Base-by-base conservation (phyloP, 345 rosid genomes). In the Noccaea bulbosa region DNA sequence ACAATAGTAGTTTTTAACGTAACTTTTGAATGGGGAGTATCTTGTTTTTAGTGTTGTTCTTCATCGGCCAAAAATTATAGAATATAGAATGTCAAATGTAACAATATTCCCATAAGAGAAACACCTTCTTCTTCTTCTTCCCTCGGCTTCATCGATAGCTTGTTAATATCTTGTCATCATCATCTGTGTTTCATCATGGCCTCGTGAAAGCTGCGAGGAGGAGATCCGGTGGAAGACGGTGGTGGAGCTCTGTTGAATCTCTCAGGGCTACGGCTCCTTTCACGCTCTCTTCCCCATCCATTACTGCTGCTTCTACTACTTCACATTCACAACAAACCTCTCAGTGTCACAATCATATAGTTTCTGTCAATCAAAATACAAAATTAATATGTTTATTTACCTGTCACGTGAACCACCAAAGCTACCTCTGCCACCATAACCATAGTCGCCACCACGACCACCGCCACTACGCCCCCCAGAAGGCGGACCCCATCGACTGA, bases 401-500 rank as follows among this genome's bases (percentile, higher is more conserved):
- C 94, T 89, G 74, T 87, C 94, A 54, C 82, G 85, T 12, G 88
- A 78, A 30, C 74, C 89, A 60, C 50, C 65, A 14, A 62, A 67
- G 15, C 27, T 59, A 69, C 87, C 82, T 72, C 88, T 77, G 46
- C 88, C 92, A 71, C 88, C 80, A 54, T 69, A 75, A 12, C 78
- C 67, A 58, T 59, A 57, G 27, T 52, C 68, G 2, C 90, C 86
- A 32, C 88, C 80, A 22, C 91, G 87, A 12, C 88, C 88, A 72
- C 79, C 90, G 11, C 88, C 88, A 72, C 79, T 88, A 73, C 82
- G 81, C n/a, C 85, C 95, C 67, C 89, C 84, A 27, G 83, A 75
- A 54, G 78, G 75, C 49, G 87, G 61, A 62, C 83, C 88, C 98
- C 99, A 91, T 1, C 93, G 92, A 64, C 93, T 85, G 73, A 66